Evolutionary conservation across 352 stramenopile species (phyloP).

Genomic region (Pythium guiyangense): DNA sequence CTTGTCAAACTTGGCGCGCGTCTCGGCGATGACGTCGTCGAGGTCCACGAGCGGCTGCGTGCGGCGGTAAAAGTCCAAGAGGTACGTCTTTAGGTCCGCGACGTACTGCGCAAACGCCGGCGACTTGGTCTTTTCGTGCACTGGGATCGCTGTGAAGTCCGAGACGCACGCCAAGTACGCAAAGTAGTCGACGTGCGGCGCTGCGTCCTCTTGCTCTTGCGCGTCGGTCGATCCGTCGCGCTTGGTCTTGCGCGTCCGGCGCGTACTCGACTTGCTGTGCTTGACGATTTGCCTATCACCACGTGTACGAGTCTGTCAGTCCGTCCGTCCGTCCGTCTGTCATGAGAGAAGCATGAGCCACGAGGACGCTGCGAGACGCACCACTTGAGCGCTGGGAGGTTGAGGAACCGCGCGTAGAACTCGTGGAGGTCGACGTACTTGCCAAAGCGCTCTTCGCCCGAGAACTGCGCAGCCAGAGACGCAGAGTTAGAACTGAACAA

Average conservation of each 20-base stretch:
- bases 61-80: slow-evolving; percentile 84
- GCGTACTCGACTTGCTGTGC: slow-evolving; percentile 11
- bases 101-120: slow-evolving; percentile 64
- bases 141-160: slow-evolving; percentile 58
- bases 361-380: slow-evolving; percentile 6
- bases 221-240: slow-evolving; percentile 7
- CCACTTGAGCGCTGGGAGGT: slow-evolving; percentile 61
- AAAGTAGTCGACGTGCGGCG: slow-evolving; percentile 56
- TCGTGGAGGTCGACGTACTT: slow-evolving; percentile 89
- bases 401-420: slow-evolving; percentile 78
- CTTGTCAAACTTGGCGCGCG: slow-evolving; percentile 80
- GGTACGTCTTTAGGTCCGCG: slow-evolving; percentile 69
- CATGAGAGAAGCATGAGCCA: not conserved
- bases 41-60: slow-evolving; percentile 87
- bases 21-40: slow-evolving; percentile 82
- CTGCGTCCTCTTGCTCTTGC: slow-evolving; percentile 10
- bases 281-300: slow-evolving; percentile 23
- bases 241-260: slow-evolving; percentile 13
- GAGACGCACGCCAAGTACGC: slow-evolving; percentile 66
- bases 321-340: not conserved
- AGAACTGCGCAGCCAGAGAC: slow-evolving; percentile 42
- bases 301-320: not conserved
- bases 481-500: slow-evolving; percentile 1
- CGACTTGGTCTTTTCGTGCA: slow-evolving; percentile 53
- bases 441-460: slow-evolving; percentile 84